Evolutionary conservation across 2,329 filamentous ascomycete genomes (phyloP).

Genomic region (Sporothrix phasma): DNA sequence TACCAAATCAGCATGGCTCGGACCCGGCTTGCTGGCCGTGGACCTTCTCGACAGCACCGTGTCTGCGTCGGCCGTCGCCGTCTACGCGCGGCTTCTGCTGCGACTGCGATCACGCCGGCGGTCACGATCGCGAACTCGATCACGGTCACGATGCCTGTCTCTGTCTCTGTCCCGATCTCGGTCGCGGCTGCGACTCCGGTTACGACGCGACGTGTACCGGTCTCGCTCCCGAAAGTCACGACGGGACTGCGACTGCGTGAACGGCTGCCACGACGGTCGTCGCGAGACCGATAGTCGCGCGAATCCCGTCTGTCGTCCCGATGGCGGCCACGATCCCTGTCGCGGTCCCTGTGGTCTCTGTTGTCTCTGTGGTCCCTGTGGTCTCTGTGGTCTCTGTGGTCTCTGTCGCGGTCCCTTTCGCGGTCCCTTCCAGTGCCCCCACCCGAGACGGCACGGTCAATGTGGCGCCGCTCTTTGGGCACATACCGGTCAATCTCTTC

Average conservation of each 20-base stretch:
- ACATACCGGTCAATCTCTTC: slow-evolving; percentile 41
- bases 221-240: slow-evolving; percentile 23
- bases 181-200: slow-evolving; percentile 14
- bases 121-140: slow-evolving; percentile 8
- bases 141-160: slow-evolving; percentile 18
- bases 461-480: slow-evolving; percentile 31
- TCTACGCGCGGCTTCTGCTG: slow-evolving; percentile 24
- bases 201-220: too few relatives aligned
- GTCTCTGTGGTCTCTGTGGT: slow-evolving; percentile 23
- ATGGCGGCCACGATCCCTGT: too few relatives aligned
- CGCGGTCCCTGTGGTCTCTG: slow-evolving; percentile 22
- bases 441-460: slow-evolving; percentile 24
- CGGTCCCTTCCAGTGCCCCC: slow-evolving; percentile 26
- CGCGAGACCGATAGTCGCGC: slow-evolving; percentile 18
- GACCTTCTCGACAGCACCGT: too few relatives aligned
- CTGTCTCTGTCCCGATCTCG: slow-evolving; percentile 21
- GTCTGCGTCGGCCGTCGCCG: background rate
- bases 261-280: slow-evolving; percentile 9
- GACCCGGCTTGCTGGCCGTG: too few relatives aligned
- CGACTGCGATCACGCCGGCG: slow-evolving; percentile 19
- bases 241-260: slow-evolving; percentile 13
- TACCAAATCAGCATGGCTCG: background rate
- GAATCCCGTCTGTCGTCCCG: slow-evolving; percentile 15
- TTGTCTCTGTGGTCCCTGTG: slow-evolving; percentile 25
- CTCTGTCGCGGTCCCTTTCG: slow-evolving; percentile 24